Base-by-base conservation (phyloP, 2,329 filamentous ascomycete genomes). In the Cryoendolithus antarcticus region DNA sequence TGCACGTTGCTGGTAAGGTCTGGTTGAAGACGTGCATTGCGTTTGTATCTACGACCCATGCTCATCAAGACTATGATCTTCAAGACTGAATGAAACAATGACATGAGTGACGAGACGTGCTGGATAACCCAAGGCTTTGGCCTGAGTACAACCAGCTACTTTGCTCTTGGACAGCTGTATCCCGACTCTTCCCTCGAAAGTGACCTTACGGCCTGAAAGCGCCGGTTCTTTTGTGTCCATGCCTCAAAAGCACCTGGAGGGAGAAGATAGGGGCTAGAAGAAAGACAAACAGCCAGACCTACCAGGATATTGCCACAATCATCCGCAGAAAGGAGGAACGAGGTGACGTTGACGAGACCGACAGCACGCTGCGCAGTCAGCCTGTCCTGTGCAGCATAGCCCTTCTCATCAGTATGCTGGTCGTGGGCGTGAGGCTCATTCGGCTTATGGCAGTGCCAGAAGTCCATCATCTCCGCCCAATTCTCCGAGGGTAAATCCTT, bases 401-500 rank as follows among this genome's bases (percentile, higher is more conserved):
- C 88, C 53, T 85, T 82, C 8, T 28, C 55, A 34, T 62, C 59
- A n/a, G 71, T 48, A 28, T 54, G 48, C 31, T 57, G 45, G 5
- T 52, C 52, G 36, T 68, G 62, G 19, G 68, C 59, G 44, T 76
- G 67, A 40, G 77, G 67, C 44, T 78, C 71, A 30, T 68, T 61
- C 2, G 93, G 91, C 61, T 96, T 96, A 61, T 98, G 91, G 55
- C 91, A 98, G 61, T 98, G 93, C 91, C 91, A 98, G 51, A 98
- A 93, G 60, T 98, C 93, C 91, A 98, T 98, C 88, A 98, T 93
- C 64, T 98, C 91, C 0, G 91, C 93, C 91, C 91, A 98, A 54
- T 94, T 89, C 52, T 93, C 86, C 55, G 86, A 94, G 0, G 91
- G 91, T 11, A 98, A 66, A 55, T 98, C 86, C 62, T 89, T 94